These are phyloP conservation scores for Eutrema heterophyllum DNA, from an alignment of 345 rosid genomes.

Conservation along the genomic window DNA sequence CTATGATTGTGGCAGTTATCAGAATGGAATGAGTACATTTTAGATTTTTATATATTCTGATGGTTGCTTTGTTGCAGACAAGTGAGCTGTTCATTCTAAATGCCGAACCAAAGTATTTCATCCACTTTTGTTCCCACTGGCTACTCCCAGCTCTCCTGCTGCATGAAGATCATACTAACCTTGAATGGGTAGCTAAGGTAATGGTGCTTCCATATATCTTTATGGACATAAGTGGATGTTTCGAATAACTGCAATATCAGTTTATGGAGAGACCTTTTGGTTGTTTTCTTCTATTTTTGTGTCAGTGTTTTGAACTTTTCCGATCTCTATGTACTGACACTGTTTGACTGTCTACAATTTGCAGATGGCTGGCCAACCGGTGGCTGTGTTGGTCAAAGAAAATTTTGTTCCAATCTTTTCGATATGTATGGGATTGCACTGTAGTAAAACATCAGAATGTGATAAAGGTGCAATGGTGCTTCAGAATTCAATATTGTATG, in stretches of 20 bases:
- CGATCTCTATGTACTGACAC: neutral
- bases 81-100: constrained; percentile 58
- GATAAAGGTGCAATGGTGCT: constrained; percentile 65
- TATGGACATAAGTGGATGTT: neutral
- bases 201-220: constrained; percentile 15
- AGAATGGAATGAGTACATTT: constrained; percentile 10
- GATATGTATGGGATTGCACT: constrained; percentile 65
- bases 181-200: constrained; percentile 82
- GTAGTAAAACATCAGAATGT: constrained; percentile 56
- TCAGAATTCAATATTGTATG: constrained; percentile 55
- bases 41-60: neutral
- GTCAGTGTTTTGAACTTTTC: neutral
- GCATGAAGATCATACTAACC: constrained; percentile 51
- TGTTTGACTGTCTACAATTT: constrained; percentile 6
- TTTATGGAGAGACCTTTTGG: constrained; percentile 4
- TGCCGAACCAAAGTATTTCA: constrained; percentile 65
- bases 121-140: constrained; percentile 82
- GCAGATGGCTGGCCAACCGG: constrained; percentile 68
- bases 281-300: neutral
- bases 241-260: neutral
- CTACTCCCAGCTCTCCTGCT: constrained; percentile 82
- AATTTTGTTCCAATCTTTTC: constrained; percentile 90
- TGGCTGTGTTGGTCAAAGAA: constrained; percentile 51
- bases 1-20: neutral
- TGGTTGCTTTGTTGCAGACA: constrained; percentile 44